Percentiles rank a stretch among this genome's conserved stretches.
phyloP scores from a whole-genome alignment of 1,284 basidiomycete genomes.

The Schizophyllum commune region DNA sequence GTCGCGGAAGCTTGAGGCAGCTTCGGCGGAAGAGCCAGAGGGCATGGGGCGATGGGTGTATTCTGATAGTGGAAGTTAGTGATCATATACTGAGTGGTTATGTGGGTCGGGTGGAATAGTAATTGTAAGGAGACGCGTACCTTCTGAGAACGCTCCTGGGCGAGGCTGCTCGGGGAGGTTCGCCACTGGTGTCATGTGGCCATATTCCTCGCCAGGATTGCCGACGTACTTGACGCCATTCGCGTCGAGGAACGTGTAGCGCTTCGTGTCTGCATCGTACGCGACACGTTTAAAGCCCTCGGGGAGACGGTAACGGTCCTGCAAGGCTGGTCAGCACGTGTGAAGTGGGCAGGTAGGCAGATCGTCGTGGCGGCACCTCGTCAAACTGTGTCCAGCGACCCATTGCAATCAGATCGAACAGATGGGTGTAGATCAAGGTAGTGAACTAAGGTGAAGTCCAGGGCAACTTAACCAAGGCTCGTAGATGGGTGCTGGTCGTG shows the following conservation, averaged over 20 bases:
- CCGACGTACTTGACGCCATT: neutral
- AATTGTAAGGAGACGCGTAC: neutral
- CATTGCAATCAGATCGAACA: neutral
- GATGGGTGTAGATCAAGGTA: neutral
- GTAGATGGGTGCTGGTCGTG: neutral
- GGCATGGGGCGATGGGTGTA: neutral
- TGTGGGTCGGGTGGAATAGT: neutral
- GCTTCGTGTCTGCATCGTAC: constrained; percentile 46
- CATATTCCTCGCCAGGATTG: neutral
- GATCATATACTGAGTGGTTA: neutral
- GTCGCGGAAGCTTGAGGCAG: neutral
- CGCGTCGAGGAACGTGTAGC: constrained; percentile 35
- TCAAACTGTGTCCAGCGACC: neutral
- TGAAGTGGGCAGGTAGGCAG: neutral
- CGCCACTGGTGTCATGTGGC: neutral
- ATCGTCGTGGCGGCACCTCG: neutral
- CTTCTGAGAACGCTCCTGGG: neutral
- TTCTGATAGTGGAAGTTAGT: neutral
- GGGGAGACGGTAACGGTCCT: constrained; percentile 45
- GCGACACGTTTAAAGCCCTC: constrained; percentile 41
- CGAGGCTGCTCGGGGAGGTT: neutral
- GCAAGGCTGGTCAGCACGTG: neutral
- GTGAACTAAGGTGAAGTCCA: neutral
- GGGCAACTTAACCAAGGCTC: neutral
- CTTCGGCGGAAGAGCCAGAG: neutral